Conservation (phyloP, 208 protist genomes). For the Leishmania tarentolae region DNA sequence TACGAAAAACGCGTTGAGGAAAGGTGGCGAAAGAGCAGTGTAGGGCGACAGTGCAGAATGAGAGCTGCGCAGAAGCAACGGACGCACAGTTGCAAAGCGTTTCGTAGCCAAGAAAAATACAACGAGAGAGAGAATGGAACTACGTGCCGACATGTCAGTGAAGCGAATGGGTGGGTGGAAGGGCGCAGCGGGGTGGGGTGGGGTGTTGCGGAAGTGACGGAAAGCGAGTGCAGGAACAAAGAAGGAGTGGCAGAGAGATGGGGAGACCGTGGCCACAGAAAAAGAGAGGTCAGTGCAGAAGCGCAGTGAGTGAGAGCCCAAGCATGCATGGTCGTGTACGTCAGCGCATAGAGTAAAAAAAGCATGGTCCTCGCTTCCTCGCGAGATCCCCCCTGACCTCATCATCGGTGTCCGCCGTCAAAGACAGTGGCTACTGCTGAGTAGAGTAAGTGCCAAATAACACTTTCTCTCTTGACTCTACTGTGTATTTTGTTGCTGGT, state of each 20-base stretch:
- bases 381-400: not conserved
- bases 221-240: not conserved
- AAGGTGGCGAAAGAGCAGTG: not conserved
- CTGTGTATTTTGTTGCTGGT: not conserved
- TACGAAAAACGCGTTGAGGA: not conserved
- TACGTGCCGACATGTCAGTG: not conserved
- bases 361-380: no score
- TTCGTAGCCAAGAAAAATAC: not conserved
- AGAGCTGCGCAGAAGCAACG: not conserved
- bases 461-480: not conserved
- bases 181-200: not conserved
- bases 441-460: no score
- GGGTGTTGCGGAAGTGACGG: not conserved
- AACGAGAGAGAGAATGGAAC: not conserved
- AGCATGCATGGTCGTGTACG: not conserved
- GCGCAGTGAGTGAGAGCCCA: not conserved
- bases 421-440: not conserved
- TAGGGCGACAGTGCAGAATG: not conserved
- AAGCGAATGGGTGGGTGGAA: not conserved
- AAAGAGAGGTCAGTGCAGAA: not conserved
- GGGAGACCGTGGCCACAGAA: not conserved
- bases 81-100: not conserved
- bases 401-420: not conserved
- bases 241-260: not conserved
- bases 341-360: not conserved